A percentile compares a stretch with the other conserved stretches of the same genome.
Evolutionary conservation across 2,329 filamentous ascomycete genomes (phyloP).

Genomic region (Colletotrichum musae): DNA sequence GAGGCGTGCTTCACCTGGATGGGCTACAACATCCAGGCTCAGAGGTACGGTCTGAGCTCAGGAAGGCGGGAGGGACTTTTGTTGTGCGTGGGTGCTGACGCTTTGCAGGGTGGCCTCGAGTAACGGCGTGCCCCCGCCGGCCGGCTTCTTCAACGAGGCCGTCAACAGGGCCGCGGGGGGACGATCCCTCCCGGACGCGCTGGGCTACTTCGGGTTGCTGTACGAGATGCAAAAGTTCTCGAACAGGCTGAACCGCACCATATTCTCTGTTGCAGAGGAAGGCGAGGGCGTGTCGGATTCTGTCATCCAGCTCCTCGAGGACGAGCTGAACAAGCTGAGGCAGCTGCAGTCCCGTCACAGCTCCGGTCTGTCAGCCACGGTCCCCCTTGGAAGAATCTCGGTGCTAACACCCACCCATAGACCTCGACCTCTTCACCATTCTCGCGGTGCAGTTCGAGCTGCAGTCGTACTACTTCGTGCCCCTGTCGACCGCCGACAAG

Average conservation of each 20-base stretch:
- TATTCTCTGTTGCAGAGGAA: slow-evolving; percentile 62
- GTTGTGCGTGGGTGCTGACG: slow-evolving; percentile 40
- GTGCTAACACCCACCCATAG: slow-evolving; percentile 47
- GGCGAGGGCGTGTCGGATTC: slow-evolving; percentile 62
- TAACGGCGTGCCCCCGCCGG: slow-evolving; percentile 62
- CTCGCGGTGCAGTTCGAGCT: slow-evolving; percentile 67
- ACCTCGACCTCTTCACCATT: slow-evolving; percentile 64
- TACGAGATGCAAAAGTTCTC: slow-evolving; percentile 67
- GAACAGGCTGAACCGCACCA: slow-evolving; percentile 63
- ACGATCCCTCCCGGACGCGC: slow-evolving; percentile 56
- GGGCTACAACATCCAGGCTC: slow-evolving; percentile 66
- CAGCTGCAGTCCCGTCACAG: slow-evolving; percentile 61
- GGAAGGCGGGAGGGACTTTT: neutral
- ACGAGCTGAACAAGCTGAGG: slow-evolving; percentile 65
- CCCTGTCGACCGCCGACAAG: slow-evolving; percentile 54
- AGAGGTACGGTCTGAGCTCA: slow-evolving; percentile 54
- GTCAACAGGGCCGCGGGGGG: slow-evolving; percentile 61
- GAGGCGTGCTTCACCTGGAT: slow-evolving; percentile 69
- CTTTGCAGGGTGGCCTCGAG: slow-evolving; percentile 54
- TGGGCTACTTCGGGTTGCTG: slow-evolving; percentile 61
- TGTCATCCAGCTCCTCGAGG: slow-evolving; percentile 64
- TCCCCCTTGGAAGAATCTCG: neutral
- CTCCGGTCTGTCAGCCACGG: slow-evolving; percentile 56
- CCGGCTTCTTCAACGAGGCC: slow-evolving; percentile 63
- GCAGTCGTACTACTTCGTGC: slow-evolving; percentile 67